Conservation (phyloP, 495 filamentous ascomycete genomes). For the Penicillium ochrochloron region DNA sequence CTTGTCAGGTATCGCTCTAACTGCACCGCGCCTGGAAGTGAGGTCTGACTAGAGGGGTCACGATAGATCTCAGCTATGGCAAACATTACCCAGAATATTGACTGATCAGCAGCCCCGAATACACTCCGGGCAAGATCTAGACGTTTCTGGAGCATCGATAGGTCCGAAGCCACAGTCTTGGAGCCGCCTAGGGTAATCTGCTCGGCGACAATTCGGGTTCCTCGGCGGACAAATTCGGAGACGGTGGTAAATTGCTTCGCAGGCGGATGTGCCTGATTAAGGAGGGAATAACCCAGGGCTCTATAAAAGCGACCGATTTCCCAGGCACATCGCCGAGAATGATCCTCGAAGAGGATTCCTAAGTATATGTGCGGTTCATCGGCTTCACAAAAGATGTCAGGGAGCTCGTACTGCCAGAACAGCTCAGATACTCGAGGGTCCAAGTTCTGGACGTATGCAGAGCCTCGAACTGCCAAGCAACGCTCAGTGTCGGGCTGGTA, state of each 20-base stretch:
- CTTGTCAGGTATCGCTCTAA: slow-evolving; percentile 32
- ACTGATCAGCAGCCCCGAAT: slow-evolving; percentile 16
- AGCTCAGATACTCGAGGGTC: slow-evolving; percentile 46
- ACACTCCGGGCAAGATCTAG: slow-evolving; percentile 24
- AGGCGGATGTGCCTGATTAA: slow-evolving; percentile 46
- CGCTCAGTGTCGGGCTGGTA: slow-evolving; percentile 37
- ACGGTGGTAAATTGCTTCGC: slow-evolving; percentile 28
- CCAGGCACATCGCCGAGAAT: slow-evolving; percentile 66
- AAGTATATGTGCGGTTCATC: slow-evolving; percentile 56
- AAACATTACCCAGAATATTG: slow-evolving; percentile 43
- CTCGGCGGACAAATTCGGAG: slow-evolving; percentile 55
- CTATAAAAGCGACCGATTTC: slow-evolving; percentile 56
- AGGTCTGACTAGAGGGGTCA: slow-evolving; percentile 10
- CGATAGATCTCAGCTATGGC: slow-evolving; percentile 40
- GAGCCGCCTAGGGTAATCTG: slow-evolving; percentile 29
- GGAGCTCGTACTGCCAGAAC: slow-evolving; percentile 38
- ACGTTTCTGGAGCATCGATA: slow-evolving; percentile 20
- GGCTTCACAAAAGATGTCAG: slow-evolving; percentile 15
- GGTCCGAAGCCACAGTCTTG: slow-evolving; percentile 22
- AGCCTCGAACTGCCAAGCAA: not conserved
- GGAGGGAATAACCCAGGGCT: slow-evolving; percentile 60
- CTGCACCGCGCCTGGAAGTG: slow-evolving; percentile 16
- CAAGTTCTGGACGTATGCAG: slow-evolving; percentile 10
- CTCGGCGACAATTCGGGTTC: slow-evolving; percentile 42
- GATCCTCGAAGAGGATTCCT: slow-evolving; percentile 62